These are phyloP conservation scores for Fusarium sp. DNA, from an alignment of 2,329 filamentous ascomycete species.

Conservation along the genomic window DNA sequence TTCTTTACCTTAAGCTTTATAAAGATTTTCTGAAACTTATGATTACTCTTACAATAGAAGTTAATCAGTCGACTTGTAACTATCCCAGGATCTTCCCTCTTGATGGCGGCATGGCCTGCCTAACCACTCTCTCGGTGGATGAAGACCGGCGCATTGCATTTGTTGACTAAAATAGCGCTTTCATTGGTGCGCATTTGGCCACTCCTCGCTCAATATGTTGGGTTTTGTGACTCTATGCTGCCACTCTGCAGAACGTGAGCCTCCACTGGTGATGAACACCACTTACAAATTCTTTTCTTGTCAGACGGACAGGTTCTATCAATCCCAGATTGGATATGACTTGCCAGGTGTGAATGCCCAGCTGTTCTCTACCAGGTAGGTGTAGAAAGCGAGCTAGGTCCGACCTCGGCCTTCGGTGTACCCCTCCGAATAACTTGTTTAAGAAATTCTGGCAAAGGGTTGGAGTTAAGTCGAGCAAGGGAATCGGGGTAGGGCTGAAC, in stretches of 20 bases:
- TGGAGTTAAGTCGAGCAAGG: slow-evolving; percentile 16
- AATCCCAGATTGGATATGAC: slow-evolving; percentile 5
- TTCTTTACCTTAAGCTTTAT: background rate
- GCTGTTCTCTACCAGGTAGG: background rate
- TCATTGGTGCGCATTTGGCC: slow-evolving; percentile 47
- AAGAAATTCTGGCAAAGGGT: slow-evolving; percentile 23
- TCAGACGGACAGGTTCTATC: slow-evolving; percentile 1
- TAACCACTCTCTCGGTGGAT: slow-evolving; percentile 32
- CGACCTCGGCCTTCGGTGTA: slow-evolving; percentile 45
- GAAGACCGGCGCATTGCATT: slow-evolving; percentile 35
- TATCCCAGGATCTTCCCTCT: background rate
- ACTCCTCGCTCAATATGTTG: slow-evolving; percentile 24
- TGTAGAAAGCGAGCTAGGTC: slow-evolving; percentile 34
- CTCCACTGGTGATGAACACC: slow-evolving; percentile 5
- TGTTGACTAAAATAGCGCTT: slow-evolving; percentile 38
- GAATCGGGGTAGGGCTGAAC: slow-evolving; percentile 41
- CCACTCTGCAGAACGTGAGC: slow-evolving; percentile 13
- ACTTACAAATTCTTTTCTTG: slow-evolving; percentile 14
- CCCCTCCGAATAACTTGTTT: slow-evolving; percentile 30
- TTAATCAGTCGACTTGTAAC: background rate
- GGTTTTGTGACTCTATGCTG: slow-evolving; percentile 20
- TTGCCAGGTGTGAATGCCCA: slow-evolving; percentile 25
- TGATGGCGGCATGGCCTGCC: slow-evolving; percentile 29
- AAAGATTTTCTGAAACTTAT: background rate
- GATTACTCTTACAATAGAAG: background rate